phyloP scores from a whole-genome alignment of 495 filamentous ascomycete species.

The Penicillium argentinense region DNA sequence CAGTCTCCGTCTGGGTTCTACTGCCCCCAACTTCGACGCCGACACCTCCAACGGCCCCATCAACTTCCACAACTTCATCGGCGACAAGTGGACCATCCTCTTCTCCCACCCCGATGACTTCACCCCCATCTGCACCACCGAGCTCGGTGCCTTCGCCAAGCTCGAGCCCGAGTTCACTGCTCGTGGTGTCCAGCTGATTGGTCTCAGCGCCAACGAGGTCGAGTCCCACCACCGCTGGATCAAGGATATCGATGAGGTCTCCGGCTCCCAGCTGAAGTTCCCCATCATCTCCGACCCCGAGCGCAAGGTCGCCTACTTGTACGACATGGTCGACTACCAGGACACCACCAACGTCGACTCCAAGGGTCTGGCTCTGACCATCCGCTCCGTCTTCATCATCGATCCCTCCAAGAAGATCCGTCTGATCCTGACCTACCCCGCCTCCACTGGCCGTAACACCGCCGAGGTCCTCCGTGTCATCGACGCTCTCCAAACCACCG shows the following conservation, averaged over 20 bases:
- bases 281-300: slow-evolving; percentile 70
- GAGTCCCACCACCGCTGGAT: slow-evolving; percentile 62
- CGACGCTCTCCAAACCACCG: slow-evolving; percentile 63
- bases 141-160: slow-evolving; percentile 95
- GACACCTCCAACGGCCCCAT: slow-evolving; percentile 90
- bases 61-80: slow-evolving; percentile 96
- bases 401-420: slow-evolving; percentile 70
- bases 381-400: slow-evolving; percentile 69
- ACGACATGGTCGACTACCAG: slow-evolving; percentile 65
- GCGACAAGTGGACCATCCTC: slow-evolving; percentile 89
- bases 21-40: slow-evolving; percentile 91
- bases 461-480: slow-evolving; percentile 65
- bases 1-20: slow-evolving; percentile 83
- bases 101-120: slow-evolving; percentile 94
- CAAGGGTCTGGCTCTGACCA: slow-evolving; percentile 64
- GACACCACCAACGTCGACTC: slow-evolving; percentile 56
- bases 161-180: slow-evolving; percentile 95
- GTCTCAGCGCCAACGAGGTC: slow-evolving; percentile 67
- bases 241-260: slow-evolving; percentile 64
- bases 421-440: slow-evolving; percentile 67
- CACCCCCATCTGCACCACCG: slow-evolving; percentile 96
- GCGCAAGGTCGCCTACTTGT: slow-evolving; percentile 62
- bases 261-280: slow-evolving; percentile 56
- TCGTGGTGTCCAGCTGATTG: slow-evolving; percentile 93
- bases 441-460: slow-evolving; percentile 63